These are phyloP conservation scores for Trichoderma lentiforme DNA, from an alignment of 2,329 filamentous ascomycete genomes.

Conservation along the genomic window DNA sequence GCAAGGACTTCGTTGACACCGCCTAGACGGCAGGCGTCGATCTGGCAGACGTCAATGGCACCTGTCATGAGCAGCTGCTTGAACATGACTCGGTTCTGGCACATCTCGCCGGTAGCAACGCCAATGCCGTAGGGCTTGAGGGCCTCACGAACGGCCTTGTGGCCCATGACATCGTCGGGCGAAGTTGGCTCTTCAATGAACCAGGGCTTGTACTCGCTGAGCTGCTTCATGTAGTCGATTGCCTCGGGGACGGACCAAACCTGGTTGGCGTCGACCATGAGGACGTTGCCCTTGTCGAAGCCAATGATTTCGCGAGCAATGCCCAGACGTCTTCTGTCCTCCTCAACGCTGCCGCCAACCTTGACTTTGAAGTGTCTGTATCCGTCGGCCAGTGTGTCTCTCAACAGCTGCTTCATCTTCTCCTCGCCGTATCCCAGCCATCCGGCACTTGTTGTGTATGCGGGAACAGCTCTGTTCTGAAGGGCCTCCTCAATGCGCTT, in stretches of 20 bases:
- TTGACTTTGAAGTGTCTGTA: constrained; percentile 91
- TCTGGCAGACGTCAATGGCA: constrained; percentile 84
- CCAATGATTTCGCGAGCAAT: constrained; percentile 80
- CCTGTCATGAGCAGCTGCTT: constrained; percentile 81
- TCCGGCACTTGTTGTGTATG: constrained; percentile 85
- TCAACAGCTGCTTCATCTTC: constrained; percentile 73
- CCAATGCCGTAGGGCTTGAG: constrained; percentile 72
- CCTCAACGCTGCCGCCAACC: constrained; percentile 70
- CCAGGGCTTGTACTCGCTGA: constrained; percentile 82
- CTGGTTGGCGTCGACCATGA: constrained; percentile 95
- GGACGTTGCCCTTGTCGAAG: constrained; percentile 75
- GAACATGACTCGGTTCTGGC: constrained; percentile 91
- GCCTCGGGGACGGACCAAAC: constrained; percentile 89
- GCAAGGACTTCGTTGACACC: constrained; percentile 90
- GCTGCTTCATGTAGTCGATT: constrained; percentile 78
- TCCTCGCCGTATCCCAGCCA: constrained; percentile 91
- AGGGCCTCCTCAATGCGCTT: constrained; percentile 71
- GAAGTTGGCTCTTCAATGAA: constrained; percentile 94
- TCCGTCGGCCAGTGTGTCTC: constrained; percentile 71
- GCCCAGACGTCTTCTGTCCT: constrained; percentile 65
- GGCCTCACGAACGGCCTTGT: constrained; percentile 79
- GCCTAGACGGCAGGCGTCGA: constrained; percentile 85
- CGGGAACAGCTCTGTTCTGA: constrained; percentile 71
- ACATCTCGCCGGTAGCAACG: constrained; percentile 92
- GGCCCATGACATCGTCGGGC: constrained; percentile 84